Conservation (phyloP, 306 rosid species). For the Echinosophora koreensis region DNA sequence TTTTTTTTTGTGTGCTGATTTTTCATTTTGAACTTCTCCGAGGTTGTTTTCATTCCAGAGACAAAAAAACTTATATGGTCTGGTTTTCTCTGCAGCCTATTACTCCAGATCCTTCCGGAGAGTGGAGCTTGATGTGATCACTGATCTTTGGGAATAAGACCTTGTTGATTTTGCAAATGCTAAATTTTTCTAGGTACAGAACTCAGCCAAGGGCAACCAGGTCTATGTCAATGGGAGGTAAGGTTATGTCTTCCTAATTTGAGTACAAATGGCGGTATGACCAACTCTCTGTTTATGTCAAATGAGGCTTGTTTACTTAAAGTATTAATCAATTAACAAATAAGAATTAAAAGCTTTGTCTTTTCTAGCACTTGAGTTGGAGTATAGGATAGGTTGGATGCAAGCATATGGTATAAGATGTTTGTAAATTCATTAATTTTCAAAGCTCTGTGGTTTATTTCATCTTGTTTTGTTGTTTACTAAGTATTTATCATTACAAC, state of each 20-base stretch:
- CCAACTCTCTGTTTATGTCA: not conserved
- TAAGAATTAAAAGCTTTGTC: constrained; percentile 14
- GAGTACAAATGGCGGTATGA: not conserved
- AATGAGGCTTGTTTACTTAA: constrained; percentile 19
- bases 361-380: constrained; percentile 28
- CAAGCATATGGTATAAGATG: constrained; percentile 18
- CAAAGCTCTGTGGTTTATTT: constrained; percentile 23
- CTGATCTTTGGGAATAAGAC: constrained; percentile 48
- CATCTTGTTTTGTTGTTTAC: constrained; percentile 20
- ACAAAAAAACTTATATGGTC: constrained; percentile 43
- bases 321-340: constrained; percentile 8
- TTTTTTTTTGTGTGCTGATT: constrained; percentile 41
- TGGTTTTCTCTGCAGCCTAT: constrained; percentile 55
- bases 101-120: constrained; percentile 43
- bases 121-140: constrained; percentile 52
- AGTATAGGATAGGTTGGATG: constrained; percentile 32
- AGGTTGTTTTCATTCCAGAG: not conserved
- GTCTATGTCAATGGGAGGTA: constrained; percentile 89
- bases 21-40: constrained; percentile 31
- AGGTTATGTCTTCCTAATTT: constrained; percentile 35
- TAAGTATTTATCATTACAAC: constrained; percentile 3
- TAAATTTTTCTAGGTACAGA: constrained; percentile 69
- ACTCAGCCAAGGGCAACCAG: constrained; percentile 73
- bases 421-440: constrained; percentile 9
- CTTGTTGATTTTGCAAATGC: constrained; percentile 64